Percentiles rank a stretch among this genome's conserved stretches.
These are phyloP conservation scores for Hortaea werneckii DNA, from an alignment of 2,329 filamentous ascomycete genomes.

Conservation along the genomic window DNA sequence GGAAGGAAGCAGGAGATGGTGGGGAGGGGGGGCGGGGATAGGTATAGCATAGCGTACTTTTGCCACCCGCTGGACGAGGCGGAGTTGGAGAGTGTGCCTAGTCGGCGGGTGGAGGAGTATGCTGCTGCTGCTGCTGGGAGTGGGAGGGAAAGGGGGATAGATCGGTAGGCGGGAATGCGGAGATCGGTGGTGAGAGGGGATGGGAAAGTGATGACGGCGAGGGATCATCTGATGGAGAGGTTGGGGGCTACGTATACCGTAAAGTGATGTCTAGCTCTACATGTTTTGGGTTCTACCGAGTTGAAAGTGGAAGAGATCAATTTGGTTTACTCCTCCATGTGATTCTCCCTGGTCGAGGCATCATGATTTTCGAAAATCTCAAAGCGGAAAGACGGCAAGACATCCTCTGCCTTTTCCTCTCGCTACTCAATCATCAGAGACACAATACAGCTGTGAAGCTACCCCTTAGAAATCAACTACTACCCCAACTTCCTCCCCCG, in stretches of 20 bases:
- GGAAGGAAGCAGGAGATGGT: no score
- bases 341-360: no score
- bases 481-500: not conserved
- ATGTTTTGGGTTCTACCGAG: no score
- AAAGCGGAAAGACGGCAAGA: no score
- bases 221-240: slow-evolving; percentile 47
- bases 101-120: slow-evolving; percentile 35
- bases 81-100: slow-evolving; percentile 46
- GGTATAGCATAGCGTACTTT: slow-evolving; percentile 53
- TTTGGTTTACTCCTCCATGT: no score
- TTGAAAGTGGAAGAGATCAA: no score
- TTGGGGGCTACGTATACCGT: slow-evolving; percentile 49
- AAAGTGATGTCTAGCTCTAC: slow-evolving; percentile 2
- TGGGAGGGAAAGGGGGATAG: not conserved
- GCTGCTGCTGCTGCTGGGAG: slow-evolving; percentile 9
- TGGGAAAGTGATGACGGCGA: slow-evolving; percentile 44
- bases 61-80: slow-evolving; percentile 51
- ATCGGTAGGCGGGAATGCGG: slow-evolving; percentile 5
- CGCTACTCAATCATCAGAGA: no score
- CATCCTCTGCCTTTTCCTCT: no score
- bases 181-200: slow-evolving; percentile 23
- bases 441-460: no score
- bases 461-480: no score
- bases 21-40: slow-evolving; percentile 30
- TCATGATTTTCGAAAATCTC: no score